phyloP scores from a whole-genome alignment of 805 yeast genomes.

The Candida xiaguanensis region DNA sequence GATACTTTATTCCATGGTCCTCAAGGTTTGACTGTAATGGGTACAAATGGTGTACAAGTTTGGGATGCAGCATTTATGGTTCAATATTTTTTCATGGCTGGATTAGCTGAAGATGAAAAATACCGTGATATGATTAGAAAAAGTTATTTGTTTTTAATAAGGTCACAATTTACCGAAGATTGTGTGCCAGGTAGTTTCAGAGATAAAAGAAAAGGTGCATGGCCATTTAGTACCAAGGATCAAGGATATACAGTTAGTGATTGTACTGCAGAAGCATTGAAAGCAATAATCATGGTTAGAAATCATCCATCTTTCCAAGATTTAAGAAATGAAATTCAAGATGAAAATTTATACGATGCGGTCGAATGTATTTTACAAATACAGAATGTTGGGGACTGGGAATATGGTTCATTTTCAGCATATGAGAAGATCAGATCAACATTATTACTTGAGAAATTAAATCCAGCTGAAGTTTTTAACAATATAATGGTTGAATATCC shows the following conservation, averaged over 20 bases:
- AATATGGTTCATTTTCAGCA: slow-evolving; percentile 88
- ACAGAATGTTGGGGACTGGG: slow-evolving; percentile 76
- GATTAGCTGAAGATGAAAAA: slow-evolving; percentile 66
- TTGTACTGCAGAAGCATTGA: slow-evolving; percentile 93
- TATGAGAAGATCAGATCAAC: slow-evolving; percentile 87
- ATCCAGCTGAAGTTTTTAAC: slow-evolving; percentile 98
- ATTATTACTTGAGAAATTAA: slow-evolving; percentile 66
- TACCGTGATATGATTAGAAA: slow-evolving; percentile 60
- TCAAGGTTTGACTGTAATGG: slow-evolving; percentile 90
- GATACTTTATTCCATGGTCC: slow-evolving; percentile 84
- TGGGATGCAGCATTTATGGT: slow-evolving; percentile 95
- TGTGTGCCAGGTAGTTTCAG: slow-evolving; percentile 76
- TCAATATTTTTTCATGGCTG: slow-evolving; percentile 78
- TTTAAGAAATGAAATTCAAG: slow-evolving; percentile 50
- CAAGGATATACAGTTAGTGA: slow-evolving; percentile 97
- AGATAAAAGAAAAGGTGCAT: slow-evolving; percentile 82
- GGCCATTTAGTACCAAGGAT: slow-evolving; percentile 94
- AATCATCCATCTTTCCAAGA: slow-evolving; percentile 51
- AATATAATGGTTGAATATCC: slow-evolving; percentile 99
- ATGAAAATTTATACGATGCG: slow-evolving; percentile 56
- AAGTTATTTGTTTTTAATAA: slow-evolving; percentile 67
- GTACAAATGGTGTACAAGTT: slow-evolving; percentile 95
- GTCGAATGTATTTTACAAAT: slow-evolving; percentile 71
- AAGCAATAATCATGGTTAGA: slow-evolving; percentile 89
- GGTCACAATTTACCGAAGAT: slow-evolving; percentile 82